Evolutionary conservation across 169 alveolate species (phyloP).

Genomic region (Theileria equi): DNA sequence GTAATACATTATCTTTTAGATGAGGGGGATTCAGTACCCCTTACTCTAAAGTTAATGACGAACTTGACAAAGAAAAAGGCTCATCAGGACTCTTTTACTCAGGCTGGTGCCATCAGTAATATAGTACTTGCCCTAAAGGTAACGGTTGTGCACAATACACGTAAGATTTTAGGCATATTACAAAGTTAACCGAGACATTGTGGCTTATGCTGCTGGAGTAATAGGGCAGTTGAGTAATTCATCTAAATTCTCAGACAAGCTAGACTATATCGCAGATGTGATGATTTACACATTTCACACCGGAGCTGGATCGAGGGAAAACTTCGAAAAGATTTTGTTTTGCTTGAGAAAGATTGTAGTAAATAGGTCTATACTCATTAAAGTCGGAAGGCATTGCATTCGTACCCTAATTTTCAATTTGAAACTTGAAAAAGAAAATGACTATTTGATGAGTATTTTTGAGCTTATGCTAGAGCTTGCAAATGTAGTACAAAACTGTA

Average conservation of each 20-base stretch:
- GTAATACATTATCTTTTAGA: neutral
- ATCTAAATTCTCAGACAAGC: neutral
- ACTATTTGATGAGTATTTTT: slow-evolving; percentile 26
- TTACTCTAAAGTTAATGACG: slow-evolving; percentile 56
- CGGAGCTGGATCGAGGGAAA: slow-evolving; percentile 3
- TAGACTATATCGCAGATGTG: slow-evolving; percentile 42
- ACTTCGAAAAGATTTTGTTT: slow-evolving; percentile 23
- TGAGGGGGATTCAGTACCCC: slow-evolving; percentile 24
- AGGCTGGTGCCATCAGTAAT: slow-evolving; percentile 31
- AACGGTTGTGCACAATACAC: neutral
- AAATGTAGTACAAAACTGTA: slow-evolving; percentile 41
- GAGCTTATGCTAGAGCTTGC: slow-evolving; percentile 43
- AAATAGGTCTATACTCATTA: slow-evolving; percentile 15
- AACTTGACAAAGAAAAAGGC: slow-evolving; percentile 43
- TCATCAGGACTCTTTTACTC: slow-evolving; percentile 37
- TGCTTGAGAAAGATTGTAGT: slow-evolving; percentile 38
- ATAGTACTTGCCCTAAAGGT: slow-evolving; percentile 29
- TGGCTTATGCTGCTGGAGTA: slow-evolving; percentile 42
- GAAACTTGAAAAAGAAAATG: slow-evolving; percentile 21
- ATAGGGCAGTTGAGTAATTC: slow-evolving; percentile 57
- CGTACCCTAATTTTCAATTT: slow-evolving; percentile 34
- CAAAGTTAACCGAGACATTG: slow-evolving; percentile 8
- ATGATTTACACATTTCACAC: slow-evolving; percentile 40
- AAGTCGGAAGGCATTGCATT: slow-evolving; percentile 36
- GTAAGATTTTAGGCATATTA: slow-evolving; percentile 11